These are phyloP conservation scores for Paramecium primaurelia DNA, from an alignment of 73 alveolate species.

Conservation along the genomic window DNA sequence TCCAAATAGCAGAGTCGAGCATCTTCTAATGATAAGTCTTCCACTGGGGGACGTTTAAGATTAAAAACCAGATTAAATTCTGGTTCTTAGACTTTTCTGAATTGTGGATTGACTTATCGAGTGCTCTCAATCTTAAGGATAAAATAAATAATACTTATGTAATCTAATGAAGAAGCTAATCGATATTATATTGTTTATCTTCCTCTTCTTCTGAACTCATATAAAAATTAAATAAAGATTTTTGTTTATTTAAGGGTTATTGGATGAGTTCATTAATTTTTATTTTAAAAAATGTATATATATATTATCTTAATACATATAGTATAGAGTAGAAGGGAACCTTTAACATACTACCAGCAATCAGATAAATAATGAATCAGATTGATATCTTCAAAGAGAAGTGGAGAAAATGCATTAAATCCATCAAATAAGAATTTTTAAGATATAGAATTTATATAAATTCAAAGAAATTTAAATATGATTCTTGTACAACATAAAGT, in stretches of 20 bases:
- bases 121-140: slow-evolving; percentile 3
- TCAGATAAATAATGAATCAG: background rate
- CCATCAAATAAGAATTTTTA: background rate
- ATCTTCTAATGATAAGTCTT: slow-evolving; percentile 5
- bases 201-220: slow-evolving; percentile 40
- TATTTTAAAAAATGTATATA: background rate
- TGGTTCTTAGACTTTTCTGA: background rate
- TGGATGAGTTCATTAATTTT: background rate
- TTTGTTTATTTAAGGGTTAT: background rate
- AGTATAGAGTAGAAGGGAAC: background rate
- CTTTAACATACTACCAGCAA: background rate
- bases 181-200: slow-evolving; percentile 6
- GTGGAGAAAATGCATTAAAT: background rate
- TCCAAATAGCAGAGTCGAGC: background rate
- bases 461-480: background rate
- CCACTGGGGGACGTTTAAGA: background rate
- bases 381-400: background rate
- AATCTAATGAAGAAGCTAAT: background rate
- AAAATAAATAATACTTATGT: background rate
- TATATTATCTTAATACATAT: background rate
- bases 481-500: background rate
- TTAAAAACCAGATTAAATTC: background rate
- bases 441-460: background rate
- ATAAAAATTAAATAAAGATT: slow-evolving; percentile 26
- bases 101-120: background rate